Evolutionary conservation across 2,329 filamentous ascomycete genomes (phyloP), one percentile per base, ranked within the genome.

Genomic region (Penicillium olsonii): DNA sequence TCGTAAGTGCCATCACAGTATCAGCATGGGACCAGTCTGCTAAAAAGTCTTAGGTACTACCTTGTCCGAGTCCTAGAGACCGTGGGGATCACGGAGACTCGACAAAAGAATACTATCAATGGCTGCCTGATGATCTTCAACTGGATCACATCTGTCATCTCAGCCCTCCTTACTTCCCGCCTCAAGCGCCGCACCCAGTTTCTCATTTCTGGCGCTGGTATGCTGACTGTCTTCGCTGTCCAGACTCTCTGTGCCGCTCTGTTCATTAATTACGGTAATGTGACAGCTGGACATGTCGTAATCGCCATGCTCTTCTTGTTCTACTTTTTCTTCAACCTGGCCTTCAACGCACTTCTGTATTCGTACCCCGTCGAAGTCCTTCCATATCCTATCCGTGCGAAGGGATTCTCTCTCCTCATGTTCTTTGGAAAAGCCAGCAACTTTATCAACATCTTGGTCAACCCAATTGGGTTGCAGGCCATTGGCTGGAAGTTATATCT

Each of bases 1-100:
- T 65, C 60, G 0, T 74, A 72, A 53, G 73, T 70, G 48, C 56
- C 72, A 26, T 58, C 58, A 26, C 56, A 66, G 35, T n/a, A n/a
- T n/a, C n/a, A n/a, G n/a, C n/a, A n/a, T n/a, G n/a, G n/a, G n/a
- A n/a, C n/a, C n/a, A n/a, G n/a, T n/a, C n/a, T 24, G 22, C 22
- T 29, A 29, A 29, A 4, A 11, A 9, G 7, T 2, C 2, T 2
- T 9, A 29, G 27, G 63, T 73, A 50, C 18, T 42, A 33, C 19
- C 15, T 42, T 11, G 22, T 17, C 6, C 37, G 22, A 9, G 26
- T 31, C 24, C 24, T 31, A 9, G 15, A 41, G 3, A 18, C 15
- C 12, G 15, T 41, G 4, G 38, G 38, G 4, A 3, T 41, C 9
- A 19, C 38, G 9, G 24, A 14, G 2, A 19, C 7, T 15, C 20